Conservation (phyloP, 176 grass and related monocot species). For the Pharus latifolius region DNA sequence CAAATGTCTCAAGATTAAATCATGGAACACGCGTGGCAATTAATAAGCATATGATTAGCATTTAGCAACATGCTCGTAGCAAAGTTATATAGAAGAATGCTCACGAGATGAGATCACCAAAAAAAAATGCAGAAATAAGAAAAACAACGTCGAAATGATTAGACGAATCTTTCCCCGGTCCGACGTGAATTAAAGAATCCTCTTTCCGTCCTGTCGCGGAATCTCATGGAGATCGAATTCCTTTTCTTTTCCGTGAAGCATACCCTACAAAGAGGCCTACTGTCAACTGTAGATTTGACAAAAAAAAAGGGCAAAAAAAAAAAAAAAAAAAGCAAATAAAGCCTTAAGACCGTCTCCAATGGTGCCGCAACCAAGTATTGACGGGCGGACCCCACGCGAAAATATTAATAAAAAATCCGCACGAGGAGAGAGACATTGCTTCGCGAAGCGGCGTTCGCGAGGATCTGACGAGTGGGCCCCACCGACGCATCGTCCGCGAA, state of each 20-base stretch:
- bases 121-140: not conserved
- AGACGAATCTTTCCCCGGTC: slow-evolving; percentile 16
- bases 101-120: not conserved
- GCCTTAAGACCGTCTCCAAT: too few species aligned
- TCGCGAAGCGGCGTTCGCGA: too few species aligned
- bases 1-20: slow-evolving; percentile 1
- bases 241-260: not conserved
- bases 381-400: too few species aligned
- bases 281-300: not conserved
- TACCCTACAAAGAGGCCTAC: slow-evolving; percentile 23
- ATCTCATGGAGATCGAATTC: slow-evolving; percentile 12
- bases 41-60: not conserved
- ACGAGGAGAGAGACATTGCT: too few species aligned
- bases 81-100: slow-evolving; percentile 3
- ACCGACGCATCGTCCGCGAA: too few species aligned
- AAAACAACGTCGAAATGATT: slow-evolving; percentile 33
- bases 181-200: slow-evolving; percentile 11
- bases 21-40: not conserved
- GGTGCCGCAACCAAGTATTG: too few species aligned
- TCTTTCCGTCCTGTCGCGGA: slow-evolving; percentile 25
- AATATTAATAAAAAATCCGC: too few species aligned
- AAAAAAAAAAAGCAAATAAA: slow-evolving; percentile 19
- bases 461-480: too few species aligned
- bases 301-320: slow-evolving; percentile 10
- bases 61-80: slow-evolving; percentile 13